A percentile compares a stretch with the other conserved stretches of the same genome.
Evolutionary conservation across 2,329 filamentous ascomycete species (phyloP).

Genomic region (Nigrospora osmanthi): DNA sequence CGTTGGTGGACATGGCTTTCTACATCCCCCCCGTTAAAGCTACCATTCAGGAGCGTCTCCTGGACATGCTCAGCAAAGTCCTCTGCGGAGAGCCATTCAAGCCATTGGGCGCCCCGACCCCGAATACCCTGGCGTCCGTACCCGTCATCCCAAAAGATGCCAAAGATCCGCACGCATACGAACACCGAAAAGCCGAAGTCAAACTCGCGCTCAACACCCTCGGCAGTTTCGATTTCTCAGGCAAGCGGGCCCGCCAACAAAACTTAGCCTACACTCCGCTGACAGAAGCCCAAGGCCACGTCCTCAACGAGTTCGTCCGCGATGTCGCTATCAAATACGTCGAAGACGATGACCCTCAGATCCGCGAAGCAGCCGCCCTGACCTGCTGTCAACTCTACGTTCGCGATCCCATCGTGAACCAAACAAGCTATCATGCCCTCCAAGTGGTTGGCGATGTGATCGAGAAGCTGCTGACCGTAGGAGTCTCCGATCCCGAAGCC

Average conservation of each 20-base stretch:
- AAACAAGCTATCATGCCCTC: constrained; percentile 93
- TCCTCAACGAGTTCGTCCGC: constrained; percentile 95
- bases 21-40: constrained; percentile 93
- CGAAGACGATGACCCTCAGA: constrained; percentile 89
- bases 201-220: constrained; percentile 90
- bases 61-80: constrained; percentile 92
- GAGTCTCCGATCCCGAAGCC: constrained; percentile 83
- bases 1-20: constrained; percentile 95
- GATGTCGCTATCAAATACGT: constrained; percentile 98
- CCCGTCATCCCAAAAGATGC: constrained; percentile 82
- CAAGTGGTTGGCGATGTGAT: constrained; percentile 98
- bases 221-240: constrained; percentile 93
- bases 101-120: constrained; percentile 80
- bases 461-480: constrained; percentile 89
- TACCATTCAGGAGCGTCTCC: constrained; percentile 84
- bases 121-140: constrained; percentile 71
- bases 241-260: constrained; percentile 18
- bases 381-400: constrained; percentile 98
- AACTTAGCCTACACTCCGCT: constrained; percentile 1
- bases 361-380: constrained; percentile 86
- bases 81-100: constrained; percentile 89
- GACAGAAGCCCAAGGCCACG: constrained; percentile 49
- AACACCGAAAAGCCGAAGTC: constrained; percentile 76
- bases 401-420: constrained; percentile 92
- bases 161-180: constrained; percentile 74